Evolutionary conservation across 306 rosid genomes (phyloP).

Genomic region (Coriaria nepalensis): DNA sequence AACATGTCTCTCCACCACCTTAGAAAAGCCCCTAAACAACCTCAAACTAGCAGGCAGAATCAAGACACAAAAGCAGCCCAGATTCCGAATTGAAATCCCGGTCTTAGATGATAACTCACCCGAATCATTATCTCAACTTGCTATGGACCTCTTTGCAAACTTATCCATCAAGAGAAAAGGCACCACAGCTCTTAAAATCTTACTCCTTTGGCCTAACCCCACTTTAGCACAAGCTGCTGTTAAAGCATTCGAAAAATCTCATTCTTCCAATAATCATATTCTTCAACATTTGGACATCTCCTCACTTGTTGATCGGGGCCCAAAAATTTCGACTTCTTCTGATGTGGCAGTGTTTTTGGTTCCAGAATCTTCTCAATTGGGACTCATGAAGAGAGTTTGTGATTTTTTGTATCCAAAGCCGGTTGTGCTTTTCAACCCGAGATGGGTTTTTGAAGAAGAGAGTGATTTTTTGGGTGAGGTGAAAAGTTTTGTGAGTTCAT

Average conservation of each 20-base stretch:
- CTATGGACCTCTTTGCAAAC: conserved; percentile 46
- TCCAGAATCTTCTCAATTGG: conserved; percentile 46
- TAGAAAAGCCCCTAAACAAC: conserved; percentile 76
- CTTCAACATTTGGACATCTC: conserved; percentile 41
- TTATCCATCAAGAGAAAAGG: conserved; percentile 54
- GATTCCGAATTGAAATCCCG: conserved; percentile 64
- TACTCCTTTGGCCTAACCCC: conserved; percentile 45
- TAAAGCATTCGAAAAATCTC: conserved; percentile 16
- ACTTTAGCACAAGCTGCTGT: conserved; percentile 33
- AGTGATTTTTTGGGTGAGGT: conserved; percentile 34
- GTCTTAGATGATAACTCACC: conserved; percentile 47
- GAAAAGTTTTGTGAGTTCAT: conserved; percentile 48
- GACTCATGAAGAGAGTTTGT: conserved; percentile 24
- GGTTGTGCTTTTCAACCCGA: conserved; percentile 69
- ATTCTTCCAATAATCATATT: conserved; percentile 8
- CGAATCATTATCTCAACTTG: conserved; percentile 44
- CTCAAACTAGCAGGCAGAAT: conserved; percentile 42
- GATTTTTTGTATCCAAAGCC: conserved; percentile 61
- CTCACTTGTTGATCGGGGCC: conserved; percentile 24
- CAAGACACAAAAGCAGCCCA: conserved; percentile 64
- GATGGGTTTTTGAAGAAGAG: conserved; percentile 77
- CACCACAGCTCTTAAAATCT: conserved; percentile 24
- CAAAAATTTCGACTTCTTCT: conserved; percentile 28
- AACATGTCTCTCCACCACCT: conserved; percentile 52
- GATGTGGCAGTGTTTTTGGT: conserved; percentile 56